Conservation (phyloP, 192 early-diverging fungal genomes). For the Coemansia sp. region DNA sequence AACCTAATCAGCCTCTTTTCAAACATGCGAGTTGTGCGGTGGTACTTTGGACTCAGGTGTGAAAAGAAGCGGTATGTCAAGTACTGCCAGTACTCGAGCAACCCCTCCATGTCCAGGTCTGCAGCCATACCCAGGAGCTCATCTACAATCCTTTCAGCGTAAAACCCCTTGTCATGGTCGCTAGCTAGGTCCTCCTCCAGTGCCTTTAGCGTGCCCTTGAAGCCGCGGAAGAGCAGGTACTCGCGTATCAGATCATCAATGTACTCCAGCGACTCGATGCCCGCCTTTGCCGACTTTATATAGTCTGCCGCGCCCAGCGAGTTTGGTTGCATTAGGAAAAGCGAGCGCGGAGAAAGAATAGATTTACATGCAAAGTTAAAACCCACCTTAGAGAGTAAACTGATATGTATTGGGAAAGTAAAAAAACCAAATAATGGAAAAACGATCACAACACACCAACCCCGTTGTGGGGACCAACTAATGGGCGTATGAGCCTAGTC, state of each 20-base stretch:
- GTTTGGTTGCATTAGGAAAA: slow-evolving; percentile 10
- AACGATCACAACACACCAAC: too few species aligned
- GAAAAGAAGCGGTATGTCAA: slow-evolving; percentile 47
- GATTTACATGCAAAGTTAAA: background rate
- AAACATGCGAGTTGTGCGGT: slow-evolving; percentile 50
- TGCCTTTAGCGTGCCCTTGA: slow-evolving; percentile 34
- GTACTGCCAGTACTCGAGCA: slow-evolving; percentile 48
- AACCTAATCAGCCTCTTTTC: slow-evolving; percentile 50
- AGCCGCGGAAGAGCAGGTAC: slow-evolving; percentile 49
- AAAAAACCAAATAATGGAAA: too few species aligned
- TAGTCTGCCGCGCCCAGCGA: slow-evolving; percentile 27
- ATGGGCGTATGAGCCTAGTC: too few species aligned
- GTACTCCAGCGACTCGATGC: slow-evolving; percentile 47
- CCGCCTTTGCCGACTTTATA: slow-evolving; percentile 45
- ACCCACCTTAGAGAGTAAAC: background rate
- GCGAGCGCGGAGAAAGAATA: background rate
- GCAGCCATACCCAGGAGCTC: slow-evolving; percentile 44
- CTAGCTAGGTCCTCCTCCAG: slow-evolving; percentile 35
- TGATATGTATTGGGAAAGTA: too few species aligned
- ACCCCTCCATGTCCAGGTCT: slow-evolving; percentile 14
- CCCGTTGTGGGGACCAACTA: too few species aligned
- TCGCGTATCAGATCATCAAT: slow-evolving; percentile 52
- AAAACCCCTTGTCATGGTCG: slow-evolving; percentile 48
- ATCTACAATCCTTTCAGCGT: slow-evolving; percentile 29
- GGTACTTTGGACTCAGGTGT: slow-evolving; percentile 54